Base-by-base conservation (phyloP, 176 grass and related monocot genomes). In the Rhipidocladum racemiflorum region DNA sequence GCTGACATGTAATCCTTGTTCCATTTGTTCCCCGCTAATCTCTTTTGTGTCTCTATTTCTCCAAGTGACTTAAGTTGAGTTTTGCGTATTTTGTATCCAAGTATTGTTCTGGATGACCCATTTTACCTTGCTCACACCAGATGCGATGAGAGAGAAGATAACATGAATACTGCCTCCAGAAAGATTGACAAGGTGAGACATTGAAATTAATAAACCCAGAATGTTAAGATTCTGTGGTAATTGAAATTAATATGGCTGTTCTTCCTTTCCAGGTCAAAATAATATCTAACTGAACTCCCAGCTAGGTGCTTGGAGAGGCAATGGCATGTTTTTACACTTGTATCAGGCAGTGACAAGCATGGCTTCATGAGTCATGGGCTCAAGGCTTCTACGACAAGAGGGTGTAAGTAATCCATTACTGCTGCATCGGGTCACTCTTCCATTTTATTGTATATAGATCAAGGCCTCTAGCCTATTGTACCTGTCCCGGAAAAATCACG, bases 81-180 rank as follows among this genome's bases (percentile, higher is more conserved):
- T 29, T 60, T 81, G 70, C 46, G n/a, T 56, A 9, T 57, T 36
- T 74, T 72, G 11, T 1, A 36, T 78, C 35, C 18, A 55, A 56
- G 13, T 44, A 5, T 69, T 76, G 25, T 69, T 25, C 42, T 82
- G 17, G 11, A 51, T 76, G n/a, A 78, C 42, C 12, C 28, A 78
- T 78, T 70, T 78, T 35, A 40, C 1, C 4, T 35, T 85, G n/a
- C 16, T 70, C 30, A 39, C 68, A 56, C n/a, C 74, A 88, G 86
- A 66, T 88, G 75, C 60, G n/a, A 50, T 84, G 68, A 84, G 86
- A 84, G 86, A 84, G 57, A 88, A 88, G 59, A 25, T 84, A 79
- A 78, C 86, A 74, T 88, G 81, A 88, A 43, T 43, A 43, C 42
- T 12, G 42, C 42, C 42, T 43, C 45, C 15, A 20, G 13, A 56